Base-by-base conservation (phyloP, 805 yeast species). In the Teunomyces gatunensis region DNA sequence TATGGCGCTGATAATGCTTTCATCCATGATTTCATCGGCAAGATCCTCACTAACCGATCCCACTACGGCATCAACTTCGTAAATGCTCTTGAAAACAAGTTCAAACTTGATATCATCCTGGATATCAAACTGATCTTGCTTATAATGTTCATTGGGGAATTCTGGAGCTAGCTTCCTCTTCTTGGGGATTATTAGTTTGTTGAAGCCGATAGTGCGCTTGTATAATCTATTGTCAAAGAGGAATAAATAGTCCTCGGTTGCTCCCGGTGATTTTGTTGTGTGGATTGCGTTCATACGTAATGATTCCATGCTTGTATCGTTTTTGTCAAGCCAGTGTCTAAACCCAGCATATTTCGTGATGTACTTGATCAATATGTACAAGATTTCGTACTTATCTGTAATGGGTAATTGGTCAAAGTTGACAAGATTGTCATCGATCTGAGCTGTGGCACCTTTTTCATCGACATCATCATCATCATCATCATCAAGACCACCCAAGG, bases 171-270 rank as follows among this genome's bases (percentile, higher is more conserved):
- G 50, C 42, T 60, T 62, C 30, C 77, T 56, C 48, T 64, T 68
- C 43, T 65, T 64, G 12, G 78, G 75, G 5, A 73, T 63, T 7
- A 42, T 47, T 40, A 72, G 42, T 12, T 57, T 52, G 6, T 66
- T 64, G 44, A 53, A 67, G 15, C 47, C 43, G 3, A 61, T 52
- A 0, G 53, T 58, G 34, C 74, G 60, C 45, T 67, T 70, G 60
- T 82, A 83, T 44, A 83, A 61, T 49, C 86, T 71, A 29, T 77
- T 72, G 49, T 81, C 81, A 49, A 80, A 68, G 7, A 69, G 40
- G 12, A 81, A 60, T 20, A 68, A 54, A 49, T 67, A 73, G 27
- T 70, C 74, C 35, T 60, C 67, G n/a, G 50, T 50, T 4, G 37
- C 47, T 10, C 47, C 44, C 12, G 32, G n/a, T 36, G 47, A 55